Conservation (phyloP, 345 rosid species). For the Eucalyptus pumila region DNA sequence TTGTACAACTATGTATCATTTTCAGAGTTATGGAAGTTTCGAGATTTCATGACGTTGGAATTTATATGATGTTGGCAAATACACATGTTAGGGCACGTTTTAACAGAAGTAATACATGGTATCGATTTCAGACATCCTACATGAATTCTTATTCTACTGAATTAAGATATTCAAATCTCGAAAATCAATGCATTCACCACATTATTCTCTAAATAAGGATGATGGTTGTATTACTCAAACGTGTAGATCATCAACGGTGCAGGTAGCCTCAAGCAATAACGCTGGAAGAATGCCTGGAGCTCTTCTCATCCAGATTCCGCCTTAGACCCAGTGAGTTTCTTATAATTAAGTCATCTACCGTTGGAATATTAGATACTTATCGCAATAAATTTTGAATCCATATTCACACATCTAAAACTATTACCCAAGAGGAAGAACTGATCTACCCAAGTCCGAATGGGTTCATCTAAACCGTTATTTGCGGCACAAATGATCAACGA, state of each 20-base stretch:
- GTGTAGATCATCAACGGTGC: not conserved
- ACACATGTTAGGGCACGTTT: not conserved
- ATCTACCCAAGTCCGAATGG: too few relatives aligned
- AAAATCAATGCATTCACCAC: not conserved
- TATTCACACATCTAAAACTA: too few relatives aligned
- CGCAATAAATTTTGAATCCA: too few relatives aligned
- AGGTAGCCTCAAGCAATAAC: not conserved
- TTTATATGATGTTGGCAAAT: not conserved
- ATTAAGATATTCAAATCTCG: not conserved
- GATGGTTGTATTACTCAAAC: not conserved
- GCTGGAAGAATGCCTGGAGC: not conserved
- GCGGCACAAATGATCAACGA: too few relatives aligned
- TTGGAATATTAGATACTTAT: not conserved
- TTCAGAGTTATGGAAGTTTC: too few relatives aligned
- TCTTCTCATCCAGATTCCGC: not conserved
- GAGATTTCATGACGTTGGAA: not conserved
- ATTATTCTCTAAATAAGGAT: not conserved
- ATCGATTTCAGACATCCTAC: not conserved
- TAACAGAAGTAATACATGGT: not conserved
- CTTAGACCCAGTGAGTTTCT: too few relatives aligned
- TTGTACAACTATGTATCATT: too few relatives aligned
- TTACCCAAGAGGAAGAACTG: too few relatives aligned
- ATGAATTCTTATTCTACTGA: not conserved
- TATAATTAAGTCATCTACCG: not conserved
- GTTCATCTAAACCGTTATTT: too few relatives aligned